Conservation (phyloP, 2,329 filamentous ascomycete genomes). For the Parastagonospora avenae region DNA sequence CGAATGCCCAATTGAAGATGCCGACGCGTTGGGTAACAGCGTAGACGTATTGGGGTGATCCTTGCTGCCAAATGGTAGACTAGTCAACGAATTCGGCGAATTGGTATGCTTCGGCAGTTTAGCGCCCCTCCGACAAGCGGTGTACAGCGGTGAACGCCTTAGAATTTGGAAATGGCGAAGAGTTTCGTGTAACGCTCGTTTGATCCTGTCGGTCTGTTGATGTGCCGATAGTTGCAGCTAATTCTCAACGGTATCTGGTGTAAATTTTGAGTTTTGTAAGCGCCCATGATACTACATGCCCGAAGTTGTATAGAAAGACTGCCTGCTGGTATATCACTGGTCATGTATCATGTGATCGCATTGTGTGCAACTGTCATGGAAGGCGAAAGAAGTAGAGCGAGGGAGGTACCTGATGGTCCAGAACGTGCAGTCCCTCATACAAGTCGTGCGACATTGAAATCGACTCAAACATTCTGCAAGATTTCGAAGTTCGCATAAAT, state of each 20-base stretch:
- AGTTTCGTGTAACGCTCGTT: background rate
- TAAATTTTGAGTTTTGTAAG: background rate
- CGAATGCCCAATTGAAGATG: background rate
- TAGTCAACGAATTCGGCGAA: background rate
- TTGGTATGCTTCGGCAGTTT: background rate
- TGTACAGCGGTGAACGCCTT: slow-evolving; percentile 27
- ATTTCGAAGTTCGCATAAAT: too few relatives aligned
- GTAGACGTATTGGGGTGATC: slow-evolving; percentile 1
- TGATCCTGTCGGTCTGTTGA: slow-evolving; percentile 2
- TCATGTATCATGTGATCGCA: background rate
- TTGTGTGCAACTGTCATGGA: background rate
- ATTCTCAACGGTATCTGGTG: background rate
- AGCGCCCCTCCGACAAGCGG: slow-evolving; percentile 13
- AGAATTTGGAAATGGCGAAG: slow-evolving; percentile 1
- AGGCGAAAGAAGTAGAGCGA: background rate
- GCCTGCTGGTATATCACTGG: background rate
- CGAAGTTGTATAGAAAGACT: background rate
- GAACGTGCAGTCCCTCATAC: too few relatives aligned
- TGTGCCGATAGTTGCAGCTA: background rate
- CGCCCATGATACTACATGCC: background rate
- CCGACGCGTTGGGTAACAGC: background rate
- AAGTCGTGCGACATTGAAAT: background rate
- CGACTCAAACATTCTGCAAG: too few relatives aligned
- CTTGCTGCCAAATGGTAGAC: slow-evolving; percentile 3
- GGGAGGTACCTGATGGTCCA: background rate